These are phyloP conservation scores for Fraxinus anomala DNA, from an alignment of 257 asterid species.

Conservation along the genomic window DNA sequence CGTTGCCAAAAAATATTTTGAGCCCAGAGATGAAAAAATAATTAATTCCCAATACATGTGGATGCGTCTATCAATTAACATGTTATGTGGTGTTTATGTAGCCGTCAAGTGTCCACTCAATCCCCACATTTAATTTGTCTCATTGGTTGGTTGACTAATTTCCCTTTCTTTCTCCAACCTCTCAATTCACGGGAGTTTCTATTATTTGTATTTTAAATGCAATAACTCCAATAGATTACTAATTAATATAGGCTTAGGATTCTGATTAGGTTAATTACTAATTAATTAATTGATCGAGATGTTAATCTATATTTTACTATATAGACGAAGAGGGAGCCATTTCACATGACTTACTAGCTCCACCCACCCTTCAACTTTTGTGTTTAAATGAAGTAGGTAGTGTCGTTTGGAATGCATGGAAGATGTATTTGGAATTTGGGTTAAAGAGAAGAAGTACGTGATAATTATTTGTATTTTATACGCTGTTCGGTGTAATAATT, in stretches of 20 bases:
- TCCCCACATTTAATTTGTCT: slow-evolving; percentile 41
- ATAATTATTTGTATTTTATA: too few species aligned
- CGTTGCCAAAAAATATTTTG: background rate
- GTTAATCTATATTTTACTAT: background rate
- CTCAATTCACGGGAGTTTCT: slow-evolving; percentile 34
- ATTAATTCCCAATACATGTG: slow-evolving; percentile 31
- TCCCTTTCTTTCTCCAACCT: background rate
- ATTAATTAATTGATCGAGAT: background rate
- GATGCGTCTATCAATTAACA: slow-evolving; percentile 33
- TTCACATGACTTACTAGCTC: slow-evolving; percentile 48
- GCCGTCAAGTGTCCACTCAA: slow-evolving; percentile 40
- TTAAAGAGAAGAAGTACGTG: background rate
- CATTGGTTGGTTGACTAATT: slow-evolving; percentile 33
- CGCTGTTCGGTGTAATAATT: too few species aligned
- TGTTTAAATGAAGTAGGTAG: slow-evolving; percentile 12
- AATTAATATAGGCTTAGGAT: slow-evolving; percentile 30
- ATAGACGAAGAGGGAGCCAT: background rate
- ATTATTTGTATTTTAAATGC: slow-evolving; percentile 8
- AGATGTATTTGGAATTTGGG: slow-evolving; percentile 14
- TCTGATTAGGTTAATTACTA: slow-evolving; percentile 15
- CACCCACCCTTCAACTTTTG: slow-evolving; percentile 29
- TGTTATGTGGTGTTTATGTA: slow-evolving; percentile 38
- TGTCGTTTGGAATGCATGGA: slow-evolving; percentile 18
- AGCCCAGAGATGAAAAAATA: background rate
- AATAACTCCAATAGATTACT: background rate